phyloP scores from a whole-genome alignment of 495 filamentous ascomycete genomes.

The Parathielavia hyrcaniae region DNA sequence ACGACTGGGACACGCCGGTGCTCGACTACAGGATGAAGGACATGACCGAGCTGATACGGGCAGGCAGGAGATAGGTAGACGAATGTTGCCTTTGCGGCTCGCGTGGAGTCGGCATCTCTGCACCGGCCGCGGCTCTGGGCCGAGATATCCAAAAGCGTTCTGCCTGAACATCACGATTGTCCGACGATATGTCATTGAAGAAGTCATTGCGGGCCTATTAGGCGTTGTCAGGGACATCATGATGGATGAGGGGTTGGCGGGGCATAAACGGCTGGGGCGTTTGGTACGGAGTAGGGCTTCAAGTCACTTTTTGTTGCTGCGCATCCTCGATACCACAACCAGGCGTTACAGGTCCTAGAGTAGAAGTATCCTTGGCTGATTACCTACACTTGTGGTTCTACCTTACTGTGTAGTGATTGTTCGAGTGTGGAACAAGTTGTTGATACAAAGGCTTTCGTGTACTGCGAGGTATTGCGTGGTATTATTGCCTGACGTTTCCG shows the following conservation, averaged over 20 bases:
- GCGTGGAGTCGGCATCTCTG: background rate
- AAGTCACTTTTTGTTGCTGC: background rate
- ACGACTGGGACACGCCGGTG: slow-evolving; percentile 52
- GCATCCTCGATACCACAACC: background rate
- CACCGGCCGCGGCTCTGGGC: background rate
- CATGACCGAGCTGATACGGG: slow-evolving; percentile 45
- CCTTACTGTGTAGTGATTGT: no score
- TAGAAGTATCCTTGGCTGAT: background rate
- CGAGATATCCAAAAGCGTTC: background rate
- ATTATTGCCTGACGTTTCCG: no score
- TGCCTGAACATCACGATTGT: background rate
- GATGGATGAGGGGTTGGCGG: background rate
- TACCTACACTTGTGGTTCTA: background rate
- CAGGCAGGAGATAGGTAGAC: background rate
- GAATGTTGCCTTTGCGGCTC: background rate
- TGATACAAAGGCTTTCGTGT: no score
- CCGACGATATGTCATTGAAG: background rate
- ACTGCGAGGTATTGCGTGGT: no score
- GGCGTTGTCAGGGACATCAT: background rate
- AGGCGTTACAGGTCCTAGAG: background rate
- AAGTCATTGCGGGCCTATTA: no score
- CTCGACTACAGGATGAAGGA: slow-evolving; percentile 53
- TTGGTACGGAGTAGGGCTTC: background rate
- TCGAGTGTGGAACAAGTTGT: background rate
- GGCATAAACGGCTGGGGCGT: background rate